phyloP scores from a whole-genome alignment of 1,139 yeast species.

The Pichia cactophila region DNA sequence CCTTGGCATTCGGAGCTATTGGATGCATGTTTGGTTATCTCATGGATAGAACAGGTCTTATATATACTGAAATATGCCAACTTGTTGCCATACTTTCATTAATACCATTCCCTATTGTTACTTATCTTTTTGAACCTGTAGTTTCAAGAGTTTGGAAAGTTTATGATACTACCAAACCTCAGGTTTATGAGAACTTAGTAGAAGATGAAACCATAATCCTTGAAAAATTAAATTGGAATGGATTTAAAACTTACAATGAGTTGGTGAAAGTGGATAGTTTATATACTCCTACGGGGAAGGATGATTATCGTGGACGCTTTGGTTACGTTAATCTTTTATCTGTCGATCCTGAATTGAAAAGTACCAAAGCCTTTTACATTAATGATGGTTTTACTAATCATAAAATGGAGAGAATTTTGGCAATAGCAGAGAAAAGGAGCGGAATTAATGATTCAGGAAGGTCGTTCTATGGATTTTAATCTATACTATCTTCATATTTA shows the following conservation, averaged over 20 bases:
- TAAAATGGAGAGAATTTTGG: slow-evolving; percentile 81
- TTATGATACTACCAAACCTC: slow-evolving; percentile 56
- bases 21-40: slow-evolving; percentile 51
- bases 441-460: slow-evolving; percentile 61
- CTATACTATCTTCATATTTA: too few relatives aligned
- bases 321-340: slow-evolving; percentile 62
- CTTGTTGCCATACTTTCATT: slow-evolving; percentile 35
- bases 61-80: slow-evolving; percentile 48
- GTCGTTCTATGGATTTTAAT: slow-evolving; percentile 24
- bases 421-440: slow-evolving; percentile 59
- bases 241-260: slow-evolving; percentile 59
- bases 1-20: slow-evolving; percentile 46
- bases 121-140: slow-evolving; percentile 56
- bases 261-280: slow-evolving; percentile 44
- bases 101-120: slow-evolving; percentile 44
- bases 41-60: slow-evolving; percentile 47
- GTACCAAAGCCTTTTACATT: slow-evolving; percentile 43
- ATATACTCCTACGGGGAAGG: slow-evolving; percentile 31
- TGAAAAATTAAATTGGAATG: slow-evolving; percentile 61
- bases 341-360: slow-evolving; percentile 31
- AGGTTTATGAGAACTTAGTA: slow-evolving; percentile 54
- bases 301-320: slow-evolving; percentile 27
- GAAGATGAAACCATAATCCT: slow-evolving; percentile 58
- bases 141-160: slow-evolving; percentile 67
- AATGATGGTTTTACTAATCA: slow-evolving; percentile 74